Percentiles rank a stretch among this genome's conserved stretches.
phyloP scores from a whole-genome alignment of 2,329 filamentous ascomycete genomes.

The Cercospora berteroae region DNA sequence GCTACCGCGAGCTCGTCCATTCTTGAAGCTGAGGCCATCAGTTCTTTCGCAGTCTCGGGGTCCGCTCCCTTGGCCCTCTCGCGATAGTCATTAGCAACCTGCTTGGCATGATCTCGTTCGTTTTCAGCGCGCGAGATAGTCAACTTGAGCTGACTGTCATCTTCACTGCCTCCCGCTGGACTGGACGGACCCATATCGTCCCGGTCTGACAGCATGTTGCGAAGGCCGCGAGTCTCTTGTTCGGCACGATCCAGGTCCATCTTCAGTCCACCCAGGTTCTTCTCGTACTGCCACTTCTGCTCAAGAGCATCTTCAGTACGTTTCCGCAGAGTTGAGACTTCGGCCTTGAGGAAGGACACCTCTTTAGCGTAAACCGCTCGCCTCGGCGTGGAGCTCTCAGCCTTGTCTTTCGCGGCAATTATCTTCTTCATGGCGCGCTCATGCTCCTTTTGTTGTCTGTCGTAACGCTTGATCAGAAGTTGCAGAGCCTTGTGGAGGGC shows the following conservation, averaged over 20 bases:
- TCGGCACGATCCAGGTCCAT: constrained; percentile 96
- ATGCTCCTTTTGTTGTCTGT: constrained; percentile 79
- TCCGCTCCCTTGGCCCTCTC: constrained; percentile 59
- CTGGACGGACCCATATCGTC: constrained; percentile 61
- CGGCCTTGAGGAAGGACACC: constrained; percentile 73
- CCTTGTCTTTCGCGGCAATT: constrained; percentile 73
- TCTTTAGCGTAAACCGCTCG: constrained; percentile 81
- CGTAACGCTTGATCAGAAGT: constrained; percentile 79
- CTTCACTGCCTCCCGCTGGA: constrained; percentile 33
- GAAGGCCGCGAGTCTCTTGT: constrained; percentile 83
- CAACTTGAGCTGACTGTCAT: constrained; percentile 55
- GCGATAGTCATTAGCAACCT: constrained; percentile 62
- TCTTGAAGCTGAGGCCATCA: constrained; percentile 69
- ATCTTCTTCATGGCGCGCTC: constrained; percentile 75
- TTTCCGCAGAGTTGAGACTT: constrained; percentile 79
- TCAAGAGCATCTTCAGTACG: constrained; percentile 91
- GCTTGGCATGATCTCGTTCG: constrained; percentile 69
- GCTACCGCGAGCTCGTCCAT: constrained; percentile 77
- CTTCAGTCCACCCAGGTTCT: constrained; percentile 81
- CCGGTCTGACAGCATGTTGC: constrained; percentile 73
- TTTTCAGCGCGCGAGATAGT: constrained; percentile 67
- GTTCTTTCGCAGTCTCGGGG: constrained; percentile 51
- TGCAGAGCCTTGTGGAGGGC: constrained; percentile 85
- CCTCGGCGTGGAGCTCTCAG: constrained; percentile 64
- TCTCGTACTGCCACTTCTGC: constrained; percentile 94